Conservation (phyloP, 78 protist species). For the Dictyostelium intermedium region DNA sequence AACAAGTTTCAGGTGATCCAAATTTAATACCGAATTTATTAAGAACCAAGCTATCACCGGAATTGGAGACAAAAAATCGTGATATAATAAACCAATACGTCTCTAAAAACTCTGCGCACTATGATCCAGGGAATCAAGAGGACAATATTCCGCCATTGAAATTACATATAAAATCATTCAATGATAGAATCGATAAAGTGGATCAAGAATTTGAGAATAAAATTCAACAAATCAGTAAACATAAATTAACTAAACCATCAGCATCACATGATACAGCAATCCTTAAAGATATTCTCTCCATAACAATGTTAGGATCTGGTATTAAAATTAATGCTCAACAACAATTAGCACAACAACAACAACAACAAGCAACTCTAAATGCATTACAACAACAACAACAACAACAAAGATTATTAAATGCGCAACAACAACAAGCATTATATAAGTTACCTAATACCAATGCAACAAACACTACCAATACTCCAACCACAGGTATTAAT, state of each 20-base stretch:
- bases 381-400: background rate
- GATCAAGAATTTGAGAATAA: slow-evolving; percentile 19
- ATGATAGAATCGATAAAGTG: background rate
- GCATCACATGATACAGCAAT: background rate
- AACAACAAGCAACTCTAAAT: background rate
- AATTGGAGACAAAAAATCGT: background rate
- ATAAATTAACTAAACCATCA: slow-evolving; percentile 15
- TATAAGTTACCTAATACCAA: background rate
- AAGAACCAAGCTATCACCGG: slow-evolving; percentile 33
- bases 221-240: background rate
- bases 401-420: background rate
- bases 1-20: slow-evolving; percentile 7
- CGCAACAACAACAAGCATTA: background rate
- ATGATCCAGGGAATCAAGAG: background rate
- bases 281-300: slow-evolving; percentile 17
- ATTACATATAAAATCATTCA: background rate
- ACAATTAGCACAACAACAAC: slow-evolving; percentile 29
- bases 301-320: slow-evolving; percentile 35
- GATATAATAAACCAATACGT: background rate
- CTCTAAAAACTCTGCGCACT: background rate
- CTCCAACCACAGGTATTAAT: too few species aligned
- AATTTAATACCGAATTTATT: slow-evolving; percentile 37
- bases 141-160: background rate
- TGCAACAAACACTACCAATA: background rate
- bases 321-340: background rate